phyloP scores from a whole-genome alignment of 75 land plant genomes.

The Cupressus sempervirens region DNA sequence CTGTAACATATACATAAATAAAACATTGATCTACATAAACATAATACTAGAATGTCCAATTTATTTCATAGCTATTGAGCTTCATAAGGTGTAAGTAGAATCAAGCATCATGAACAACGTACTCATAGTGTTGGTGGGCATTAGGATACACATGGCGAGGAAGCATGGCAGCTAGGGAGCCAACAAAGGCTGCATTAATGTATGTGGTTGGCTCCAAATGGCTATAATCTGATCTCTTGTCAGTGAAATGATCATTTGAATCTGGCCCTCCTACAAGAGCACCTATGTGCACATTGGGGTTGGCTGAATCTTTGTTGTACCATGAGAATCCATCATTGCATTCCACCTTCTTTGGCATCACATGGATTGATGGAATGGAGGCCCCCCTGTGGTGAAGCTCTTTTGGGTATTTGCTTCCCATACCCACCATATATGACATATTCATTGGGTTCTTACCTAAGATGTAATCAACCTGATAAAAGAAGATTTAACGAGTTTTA shows the following conservation, averaged over 20 bases:
- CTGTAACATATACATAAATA: background rate
- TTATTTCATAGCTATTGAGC: background rate
- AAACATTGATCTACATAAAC: background rate
- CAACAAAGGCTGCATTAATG: slow-evolving; percentile 43
- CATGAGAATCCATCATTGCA: slow-evolving; percentile 37
- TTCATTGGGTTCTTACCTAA: slow-evolving; percentile 49
- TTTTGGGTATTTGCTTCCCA: slow-evolving; percentile 32
- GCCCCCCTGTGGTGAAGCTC: slow-evolving; percentile 50
- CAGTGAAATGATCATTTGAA: slow-evolving; percentile 27
- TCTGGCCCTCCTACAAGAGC: slow-evolving; percentile 47
- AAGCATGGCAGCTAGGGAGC: slow-evolving; percentile 18
- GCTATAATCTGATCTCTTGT: slow-evolving; percentile 30
- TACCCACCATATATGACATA: slow-evolving; percentile 59
- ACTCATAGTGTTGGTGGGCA: background rate
- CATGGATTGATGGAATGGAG: slow-evolving; percentile 36
- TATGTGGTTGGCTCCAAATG: slow-evolving; percentile 49
- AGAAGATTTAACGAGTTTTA: background rate
- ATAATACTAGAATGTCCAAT: background rate
- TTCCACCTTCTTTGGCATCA: slow-evolving; percentile 16
- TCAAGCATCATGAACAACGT: background rate
- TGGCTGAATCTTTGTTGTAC: slow-evolving; percentile 21
- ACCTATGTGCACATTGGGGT: slow-evolving; percentile 36
- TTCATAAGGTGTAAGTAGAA: background rate
- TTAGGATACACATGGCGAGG: background rate
- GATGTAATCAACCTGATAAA: slow-evolving; percentile 52